phyloP scores from a whole-genome alignment of 2,329 filamentous ascomycete species.

The Phaeosphaeriaceae sp. region DNA sequence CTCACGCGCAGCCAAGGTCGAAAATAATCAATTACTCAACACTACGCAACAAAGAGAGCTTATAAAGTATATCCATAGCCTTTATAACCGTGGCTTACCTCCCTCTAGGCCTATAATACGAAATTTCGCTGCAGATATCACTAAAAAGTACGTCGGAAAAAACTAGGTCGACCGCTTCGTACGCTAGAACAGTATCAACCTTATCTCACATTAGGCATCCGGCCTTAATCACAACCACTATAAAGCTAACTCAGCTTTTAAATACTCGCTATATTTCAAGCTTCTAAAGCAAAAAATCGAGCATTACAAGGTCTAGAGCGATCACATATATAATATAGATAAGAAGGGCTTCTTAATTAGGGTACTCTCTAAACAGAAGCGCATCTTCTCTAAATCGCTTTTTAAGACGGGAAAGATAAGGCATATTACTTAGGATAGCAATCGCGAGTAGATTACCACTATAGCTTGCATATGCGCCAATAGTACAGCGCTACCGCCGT shows the following conservation, averaged over 20 bases:
- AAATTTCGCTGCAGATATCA: too few species aligned
- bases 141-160: too few species aligned
- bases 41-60: conserved; percentile 15
- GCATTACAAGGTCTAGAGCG: conserved; percentile 3
- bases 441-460: conserved; percentile 14
- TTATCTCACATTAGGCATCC: conserved; percentile 20
- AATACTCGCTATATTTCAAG: conserved; percentile 23
- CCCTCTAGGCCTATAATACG: too few species aligned
- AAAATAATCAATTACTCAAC: too few species aligned
- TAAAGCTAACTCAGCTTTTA: conserved; percentile 17
- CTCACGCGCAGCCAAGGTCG: not conserved
- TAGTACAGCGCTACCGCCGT: too few species aligned
- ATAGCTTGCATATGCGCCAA: too few species aligned
- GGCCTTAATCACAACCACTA: conserved; percentile 18
- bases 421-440: conserved; percentile 2
- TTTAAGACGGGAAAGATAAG: not conserved
- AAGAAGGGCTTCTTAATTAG: too few species aligned
- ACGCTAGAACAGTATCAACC: too few species aligned
- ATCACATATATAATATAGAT: too few species aligned
- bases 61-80: conserved; percentile 21
- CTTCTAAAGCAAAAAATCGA: conserved; percentile 7
- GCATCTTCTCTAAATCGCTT: not conserved
- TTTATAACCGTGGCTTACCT: too few species aligned
- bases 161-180: too few species aligned
- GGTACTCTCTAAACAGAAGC: too few species aligned